Percentiles rank a stretch among this genome's conserved stretches.
Evolutionary conservation across 768 basidiomycete genomes (phyloP).

Genomic region (Atractiella rhizophila): DNA sequence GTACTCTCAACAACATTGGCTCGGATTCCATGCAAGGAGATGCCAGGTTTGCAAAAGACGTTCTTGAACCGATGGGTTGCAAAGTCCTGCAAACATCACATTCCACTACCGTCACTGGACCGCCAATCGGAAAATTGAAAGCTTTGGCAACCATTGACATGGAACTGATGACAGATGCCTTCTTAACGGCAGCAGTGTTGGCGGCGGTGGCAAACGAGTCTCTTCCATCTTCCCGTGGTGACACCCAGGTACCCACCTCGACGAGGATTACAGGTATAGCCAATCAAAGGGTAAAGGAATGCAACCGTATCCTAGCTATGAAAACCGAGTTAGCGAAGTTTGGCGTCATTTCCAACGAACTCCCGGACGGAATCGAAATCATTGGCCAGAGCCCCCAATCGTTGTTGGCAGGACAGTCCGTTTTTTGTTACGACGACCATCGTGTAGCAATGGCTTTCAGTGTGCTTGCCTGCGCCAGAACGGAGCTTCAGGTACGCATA

Average conservation of each 20-base stretch:
- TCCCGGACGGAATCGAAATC: constrained; percentile 76
- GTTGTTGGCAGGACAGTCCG: constrained; percentile 22
- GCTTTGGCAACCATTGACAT: constrained; percentile 75
- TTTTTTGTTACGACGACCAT: constrained; percentile 96
- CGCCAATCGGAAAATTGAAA: constrained; percentile 50
- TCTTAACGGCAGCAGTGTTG: constrained; percentile 76
- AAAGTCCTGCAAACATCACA: constrained; percentile 59
- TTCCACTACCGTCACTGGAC: constrained; percentile 77
- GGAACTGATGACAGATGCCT: constrained; percentile 99
- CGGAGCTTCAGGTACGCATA: constrained; percentile 29
- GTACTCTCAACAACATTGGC: constrained; percentile 81
- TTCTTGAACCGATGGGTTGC: constrained; percentile 88
- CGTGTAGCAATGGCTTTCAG: constrained; percentile 97
- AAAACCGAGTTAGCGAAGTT: constrained; percentile 88
- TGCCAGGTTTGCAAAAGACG: constrained; percentile 75
- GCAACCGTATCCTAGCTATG: constrained; percentile 91
- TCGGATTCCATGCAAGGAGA: constrained; percentile 83
- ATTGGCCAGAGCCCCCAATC: constrained; percentile 50
- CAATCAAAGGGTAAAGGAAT: constrained; percentile 95
- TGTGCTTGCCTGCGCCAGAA: constrained; percentile 43
- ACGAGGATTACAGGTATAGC: constrained; percentile 82
- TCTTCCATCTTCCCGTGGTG: constrained; percentile 20
- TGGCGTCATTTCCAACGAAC: constrained; percentile 69
- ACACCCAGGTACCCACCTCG: constrained; percentile 20
- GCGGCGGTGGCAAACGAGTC: constrained; percentile 46